Evolutionary conservation across 148 eudicot species (phyloP), one percentile per base, ranked within the genome.

Genomic region (Amaranthus hypochondriacus): DNA sequence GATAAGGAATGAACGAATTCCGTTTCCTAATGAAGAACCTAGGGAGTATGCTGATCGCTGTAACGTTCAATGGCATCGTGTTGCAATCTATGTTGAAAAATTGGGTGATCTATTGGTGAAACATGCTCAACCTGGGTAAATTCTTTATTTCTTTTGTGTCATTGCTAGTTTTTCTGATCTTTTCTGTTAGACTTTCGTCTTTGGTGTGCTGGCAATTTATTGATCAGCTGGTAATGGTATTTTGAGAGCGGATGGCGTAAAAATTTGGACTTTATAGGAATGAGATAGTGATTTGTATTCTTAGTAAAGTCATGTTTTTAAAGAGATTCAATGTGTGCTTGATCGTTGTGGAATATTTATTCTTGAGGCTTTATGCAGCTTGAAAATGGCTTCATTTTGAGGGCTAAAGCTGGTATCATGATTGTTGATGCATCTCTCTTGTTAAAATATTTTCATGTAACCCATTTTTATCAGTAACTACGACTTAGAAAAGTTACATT

Each of bases 51-150:
- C 98, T 14, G 86, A 91, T 75, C 87, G 97, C 2, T 87, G 93
- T 76, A 83, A 85, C 42, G 93, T 91, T 62, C 98, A 94, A 78
- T 94, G 98, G 98, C 98, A 94, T 68, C 83, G 98, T 71, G 97
- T 94, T 74, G 79, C 89, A n/a, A 64, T 94, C 70, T 94, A 89
- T 67, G 79, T 88, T 2, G 89, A 89, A 42, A 74, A 78, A 48
- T 73, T 91, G 81, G 97, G 92, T 42, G 83, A 68, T 1, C 66
- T 86, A 51, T 81, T 90, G 54, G 62, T 84, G 82, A 86, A 85
- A 82, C 84, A 87, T 84, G 85, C 78, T 52, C 80, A 73, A 56
- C 93, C 97, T 10, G 98, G 97, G 97, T 91, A 75, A 76, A 82
- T 56, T 70, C 64, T 59, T 69, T 28, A 28, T 69, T 53, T 76